phyloP scores from a whole-genome alignment of 371 early-diverging fungal genomes.

The Lichtheimia ornata region DNA sequence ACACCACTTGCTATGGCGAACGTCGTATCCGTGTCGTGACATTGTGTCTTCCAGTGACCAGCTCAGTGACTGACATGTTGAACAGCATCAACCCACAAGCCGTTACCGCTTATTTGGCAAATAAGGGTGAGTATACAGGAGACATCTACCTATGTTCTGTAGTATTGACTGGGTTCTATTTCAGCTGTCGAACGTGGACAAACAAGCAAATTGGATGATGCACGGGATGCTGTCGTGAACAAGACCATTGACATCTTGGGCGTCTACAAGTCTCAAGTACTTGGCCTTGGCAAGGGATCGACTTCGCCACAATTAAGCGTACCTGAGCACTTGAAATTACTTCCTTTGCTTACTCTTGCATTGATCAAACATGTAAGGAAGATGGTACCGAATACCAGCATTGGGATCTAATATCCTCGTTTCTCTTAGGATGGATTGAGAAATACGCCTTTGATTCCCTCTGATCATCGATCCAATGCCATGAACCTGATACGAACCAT shows the following conservation, averaged over 20 bases:
- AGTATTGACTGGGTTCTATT: not conserved
- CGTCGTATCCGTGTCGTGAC: slow-evolving; percentile 97
- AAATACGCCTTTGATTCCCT: slow-evolving; percentile 63
- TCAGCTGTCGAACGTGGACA: slow-evolving; percentile 79
- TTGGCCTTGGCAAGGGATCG: slow-evolving; percentile 70
- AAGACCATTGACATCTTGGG: slow-evolving; percentile 85
- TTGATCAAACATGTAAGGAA: slow-evolving; percentile 70
- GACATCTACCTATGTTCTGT: not conserved
- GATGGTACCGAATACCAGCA: not conserved
- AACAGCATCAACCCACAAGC: slow-evolving; percentile 86
- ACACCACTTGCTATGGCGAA: slow-evolving; percentile 84
- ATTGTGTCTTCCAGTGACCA: slow-evolving; percentile 86
- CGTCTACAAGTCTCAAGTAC: slow-evolving; percentile 82
- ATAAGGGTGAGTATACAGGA: slow-evolving; percentile 65
- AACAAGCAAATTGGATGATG: slow-evolving; percentile 89
- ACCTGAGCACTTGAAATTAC: slow-evolving; percentile 80
- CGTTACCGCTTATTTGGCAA: slow-evolving; percentile 76
- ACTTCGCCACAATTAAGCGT: slow-evolving; percentile 74
- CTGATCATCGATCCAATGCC: slow-evolving; percentile 68
- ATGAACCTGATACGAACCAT: slow-evolving; percentile 74
- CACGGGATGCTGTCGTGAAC: slow-evolving; percentile 89
- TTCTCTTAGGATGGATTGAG: slow-evolving; percentile 53
- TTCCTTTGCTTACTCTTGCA: slow-evolving; percentile 82
- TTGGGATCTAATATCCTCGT: not conserved
- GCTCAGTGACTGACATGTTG: slow-evolving; percentile 78